Base-by-base conservation (phyloP, 2,329 filamentous ascomycete species). In the Fusarium sp. region DNA sequence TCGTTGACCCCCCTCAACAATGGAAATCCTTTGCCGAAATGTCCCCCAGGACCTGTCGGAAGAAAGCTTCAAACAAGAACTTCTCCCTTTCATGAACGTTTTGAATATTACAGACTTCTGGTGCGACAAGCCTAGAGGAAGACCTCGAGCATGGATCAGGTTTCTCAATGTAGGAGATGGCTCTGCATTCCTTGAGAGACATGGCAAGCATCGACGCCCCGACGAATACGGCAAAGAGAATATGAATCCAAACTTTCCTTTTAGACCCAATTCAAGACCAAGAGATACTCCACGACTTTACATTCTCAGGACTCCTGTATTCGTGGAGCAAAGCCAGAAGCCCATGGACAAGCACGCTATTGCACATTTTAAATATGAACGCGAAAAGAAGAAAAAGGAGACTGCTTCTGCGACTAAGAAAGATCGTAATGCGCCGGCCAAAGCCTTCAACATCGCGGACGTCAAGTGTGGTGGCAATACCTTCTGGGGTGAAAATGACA, bases 401-500 rank as follows among this genome's bases (percentile, higher is more conserved):
- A 25, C 29, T 3, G 25, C 43, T 16, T 18, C 45, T 49, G n/a
- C 52, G 8, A 20, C 53, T 2, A n/a, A 46, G 4, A 63, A 51
- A 20, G 59, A 68, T 72, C 22, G 63, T 66, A 63, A 72, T 5
- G 45, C 40, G 62, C 79, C 50, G 51, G 77, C 50, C 5, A 66
- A 71, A 22, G 43, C 51, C 1, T 74, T 77, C 43, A n/a, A 15
- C 8, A 40, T 76, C 56, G 57, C 10, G 10, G 38, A 54, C 4
- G 60, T 87, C 30, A 79, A 78, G 10, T 87, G 85, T 57, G 87
- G 88, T 3, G 82, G 85, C 46, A 85, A 85, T 67, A 75, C 81
- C 10, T 88, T 85, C 54, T 53, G 73, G 3, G 56, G 76, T 0
- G 27, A 46, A 2, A 29, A 63, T 8, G 72, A 74, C 66, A 70